Evolutionary conservation across 345 rosid species (phyloP).

Genomic region (Eucalyptus sp.): DNA sequence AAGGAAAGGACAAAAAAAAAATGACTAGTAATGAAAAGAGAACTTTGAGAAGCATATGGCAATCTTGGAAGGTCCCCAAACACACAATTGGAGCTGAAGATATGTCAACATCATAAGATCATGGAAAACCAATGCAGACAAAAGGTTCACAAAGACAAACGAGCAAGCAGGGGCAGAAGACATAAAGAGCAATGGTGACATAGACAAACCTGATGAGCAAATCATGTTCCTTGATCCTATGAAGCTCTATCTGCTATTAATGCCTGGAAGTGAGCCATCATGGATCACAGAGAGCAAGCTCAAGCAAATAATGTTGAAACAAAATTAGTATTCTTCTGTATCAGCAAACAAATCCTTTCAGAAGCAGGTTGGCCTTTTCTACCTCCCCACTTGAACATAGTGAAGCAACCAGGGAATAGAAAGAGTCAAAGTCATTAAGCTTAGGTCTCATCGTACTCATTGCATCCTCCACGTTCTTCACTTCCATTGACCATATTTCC

Average conservation of each 20-base stretch:
- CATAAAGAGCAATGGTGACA: background rate
- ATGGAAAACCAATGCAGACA: background rate
- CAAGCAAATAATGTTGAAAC: background rate
- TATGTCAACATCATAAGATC: background rate
- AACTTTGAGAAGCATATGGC: background rate
- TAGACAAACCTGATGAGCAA: background rate
- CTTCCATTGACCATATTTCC: background rate
- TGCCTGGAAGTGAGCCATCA: background rate
- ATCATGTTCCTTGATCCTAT: background rate
- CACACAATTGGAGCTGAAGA: background rate
- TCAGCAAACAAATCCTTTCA: background rate
- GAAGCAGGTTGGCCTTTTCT: conserved; percentile 32
- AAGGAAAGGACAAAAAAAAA: background rate
- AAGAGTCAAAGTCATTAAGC: conserved; percentile 26
- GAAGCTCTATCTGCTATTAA: background rate
- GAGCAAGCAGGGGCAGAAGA: background rate
- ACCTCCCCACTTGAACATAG: conserved; percentile 63
- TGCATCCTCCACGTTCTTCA: conserved; percentile 1
- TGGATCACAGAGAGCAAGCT: background rate
- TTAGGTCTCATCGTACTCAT: background rate
- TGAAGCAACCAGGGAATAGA: conserved; percentile 42
- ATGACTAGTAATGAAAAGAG: background rate
- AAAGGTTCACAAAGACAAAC: background rate
- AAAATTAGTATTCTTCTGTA: background rate
- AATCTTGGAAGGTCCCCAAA: background rate